These are phyloP conservation scores for Azolla pinnata DNA, from an alignment of 75 land plant genomes.

Conservation along the genomic window DNA sequence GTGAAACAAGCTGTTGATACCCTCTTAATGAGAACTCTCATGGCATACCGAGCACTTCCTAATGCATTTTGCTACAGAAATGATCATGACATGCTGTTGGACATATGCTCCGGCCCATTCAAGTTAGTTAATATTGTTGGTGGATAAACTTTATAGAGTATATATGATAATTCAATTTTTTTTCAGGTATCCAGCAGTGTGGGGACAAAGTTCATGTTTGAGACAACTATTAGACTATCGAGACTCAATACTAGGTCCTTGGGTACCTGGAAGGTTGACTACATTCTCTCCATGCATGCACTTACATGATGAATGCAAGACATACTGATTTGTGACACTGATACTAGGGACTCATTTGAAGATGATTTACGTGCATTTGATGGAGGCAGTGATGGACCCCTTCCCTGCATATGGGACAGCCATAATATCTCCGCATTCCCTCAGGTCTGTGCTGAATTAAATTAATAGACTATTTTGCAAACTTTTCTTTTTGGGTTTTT, in stretches of 20 bases:
- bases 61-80: constrained; percentile 58
- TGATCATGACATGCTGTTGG: constrained; percentile 63
- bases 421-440: constrained; percentile 74
- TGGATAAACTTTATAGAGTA: background rate
- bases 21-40: constrained; percentile 58
- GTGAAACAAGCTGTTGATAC: constrained; percentile 49
- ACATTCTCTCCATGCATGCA: background rate
- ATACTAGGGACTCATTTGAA: constrained; percentile 84
- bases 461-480: background rate
- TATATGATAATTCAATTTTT: background rate
- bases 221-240: constrained; percentile 59
- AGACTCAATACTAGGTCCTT: constrained; percentile 97
- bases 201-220: constrained; percentile 82
- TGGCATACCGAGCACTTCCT: constrained; percentile 73
- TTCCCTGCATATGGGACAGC: constrained; percentile 89
- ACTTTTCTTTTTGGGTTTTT: background rate
- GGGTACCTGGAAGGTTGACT: constrained; percentile 87
- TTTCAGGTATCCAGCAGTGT: constrained; percentile 60
- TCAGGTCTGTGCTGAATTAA: constrained; percentile 40
- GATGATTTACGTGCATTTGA: constrained; percentile 95
- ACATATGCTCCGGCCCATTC: constrained; percentile 74
- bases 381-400: constrained; percentile 81
- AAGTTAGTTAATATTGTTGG: constrained; percentile 29
- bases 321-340: too few relatives aligned
- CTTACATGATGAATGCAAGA: too few relatives aligned